These are phyloP conservation scores for Hymenoscyphus infarciens DNA, from an alignment of 2,329 filamentous ascomycete species.

Conservation along the genomic window DNA sequence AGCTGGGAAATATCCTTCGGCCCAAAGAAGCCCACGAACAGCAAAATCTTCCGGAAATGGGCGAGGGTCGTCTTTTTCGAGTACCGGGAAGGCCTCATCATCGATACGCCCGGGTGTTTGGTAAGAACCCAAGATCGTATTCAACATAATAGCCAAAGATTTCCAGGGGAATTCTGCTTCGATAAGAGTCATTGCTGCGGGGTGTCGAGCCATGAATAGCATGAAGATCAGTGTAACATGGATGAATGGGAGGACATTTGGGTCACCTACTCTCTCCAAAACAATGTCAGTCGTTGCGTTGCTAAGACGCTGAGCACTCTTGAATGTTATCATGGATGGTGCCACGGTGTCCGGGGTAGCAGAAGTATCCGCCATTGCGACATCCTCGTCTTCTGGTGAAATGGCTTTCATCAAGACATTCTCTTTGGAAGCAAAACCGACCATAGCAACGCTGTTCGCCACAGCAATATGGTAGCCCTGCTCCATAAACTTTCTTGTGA, in stretches of 20 bases:
- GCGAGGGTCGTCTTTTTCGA: conserved; percentile 27
- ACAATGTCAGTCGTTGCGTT: conserved; percentile 25
- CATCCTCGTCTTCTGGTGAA: conserved; percentile 13
- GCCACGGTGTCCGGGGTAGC: neutral
- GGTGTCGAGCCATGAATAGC: conserved; percentile 21
- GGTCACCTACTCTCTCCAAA: conserved; percentile 28
- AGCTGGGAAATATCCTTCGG: conserved; percentile 27
- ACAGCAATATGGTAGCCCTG: conserved; percentile 56
- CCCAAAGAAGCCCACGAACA: conserved; percentile 29
- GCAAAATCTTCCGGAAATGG: conserved; percentile 33
- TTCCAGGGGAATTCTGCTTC: conserved; percentile 29
- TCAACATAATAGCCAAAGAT: conserved; percentile 24
- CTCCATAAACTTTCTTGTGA: conserved; percentile 42
- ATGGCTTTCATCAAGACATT: conserved; percentile 31
- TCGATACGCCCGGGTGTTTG: conserved; percentile 19
- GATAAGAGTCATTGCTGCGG: conserved; percentile 23
- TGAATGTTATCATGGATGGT: conserved; percentile 17
- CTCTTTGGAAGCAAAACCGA: conserved; percentile 31
- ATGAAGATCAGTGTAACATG: conserved; percentile 32
- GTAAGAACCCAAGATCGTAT: conserved; percentile 24
- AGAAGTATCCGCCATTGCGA: conserved; percentile 14
- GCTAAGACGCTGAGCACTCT: conserved; percentile 24
- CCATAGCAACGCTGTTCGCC: conserved; percentile 36
- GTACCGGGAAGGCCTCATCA: conserved; percentile 21
- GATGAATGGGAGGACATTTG: conserved; percentile 32